A percentile compares a stretch with the other conserved stretches of the same genome.
Conservation (phyloP, 306 rosid genomes). For the Cyamopsis tetragonoloba region DNA sequence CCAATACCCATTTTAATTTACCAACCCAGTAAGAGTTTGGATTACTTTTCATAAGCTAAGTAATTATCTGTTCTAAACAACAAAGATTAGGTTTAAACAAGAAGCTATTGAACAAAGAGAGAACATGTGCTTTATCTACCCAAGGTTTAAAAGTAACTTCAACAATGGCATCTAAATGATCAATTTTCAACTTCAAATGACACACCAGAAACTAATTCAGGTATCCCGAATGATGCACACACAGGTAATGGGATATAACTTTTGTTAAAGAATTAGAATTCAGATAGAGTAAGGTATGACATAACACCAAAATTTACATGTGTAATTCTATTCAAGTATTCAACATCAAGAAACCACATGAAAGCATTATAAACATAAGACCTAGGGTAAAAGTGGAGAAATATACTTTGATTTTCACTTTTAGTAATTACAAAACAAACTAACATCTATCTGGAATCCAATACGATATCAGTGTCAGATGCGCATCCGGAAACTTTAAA, state of each 20-base stretch:
- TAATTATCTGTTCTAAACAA: neutral
- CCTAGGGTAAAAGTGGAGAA: neutral
- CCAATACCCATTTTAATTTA: neutral
- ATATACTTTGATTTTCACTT: neutral
- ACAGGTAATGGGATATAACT: neutral
- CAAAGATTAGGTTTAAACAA: neutral
- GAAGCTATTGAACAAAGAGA: neutral
- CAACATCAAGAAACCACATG: neutral
- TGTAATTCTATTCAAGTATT: neutral
- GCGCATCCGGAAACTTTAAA: too few relatives aligned
- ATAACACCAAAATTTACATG: neutral
- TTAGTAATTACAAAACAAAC: neutral
- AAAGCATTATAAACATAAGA: neutral
- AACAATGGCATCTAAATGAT: neutral
- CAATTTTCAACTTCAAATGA: neutral
- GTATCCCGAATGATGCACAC: neutral
- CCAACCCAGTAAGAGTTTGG: neutral
- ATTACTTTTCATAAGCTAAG: neutral
- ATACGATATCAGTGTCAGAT: neutral
- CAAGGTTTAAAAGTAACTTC: slow-evolving; percentile 4
- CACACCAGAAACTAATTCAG: neutral
- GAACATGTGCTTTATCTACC: neutral
- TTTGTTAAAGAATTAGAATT: neutral
- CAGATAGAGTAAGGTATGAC: neutral
- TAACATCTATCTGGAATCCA: neutral